These are phyloP conservation scores for Penicillium hesseltinei DNA, from an alignment of 2,329 filamentous ascomycete genomes.

Conservation along the genomic window DNA sequence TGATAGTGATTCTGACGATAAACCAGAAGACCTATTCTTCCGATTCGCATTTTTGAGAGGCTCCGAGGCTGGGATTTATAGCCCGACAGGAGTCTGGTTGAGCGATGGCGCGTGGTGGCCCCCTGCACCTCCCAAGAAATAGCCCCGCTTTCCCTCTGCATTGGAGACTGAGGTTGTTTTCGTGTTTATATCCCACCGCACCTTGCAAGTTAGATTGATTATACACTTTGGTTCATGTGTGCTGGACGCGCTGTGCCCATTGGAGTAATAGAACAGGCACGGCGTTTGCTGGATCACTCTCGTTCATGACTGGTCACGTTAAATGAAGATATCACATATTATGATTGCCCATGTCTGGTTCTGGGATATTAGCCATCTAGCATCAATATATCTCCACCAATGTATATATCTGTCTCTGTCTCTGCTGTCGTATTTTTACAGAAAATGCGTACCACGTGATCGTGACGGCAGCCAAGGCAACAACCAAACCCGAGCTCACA, in stretches of 20 bases:
- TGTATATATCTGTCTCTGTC: too few relatives aligned
- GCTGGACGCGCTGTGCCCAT: constrained; percentile 21
- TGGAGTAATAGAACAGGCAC: constrained; percentile 5
- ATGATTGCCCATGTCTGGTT: not conserved
- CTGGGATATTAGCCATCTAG: not conserved
- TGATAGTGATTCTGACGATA: constrained; percentile 26
- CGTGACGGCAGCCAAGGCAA: not conserved
- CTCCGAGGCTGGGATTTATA: constrained; percentile 40
- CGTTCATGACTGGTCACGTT: constrained; percentile 6
- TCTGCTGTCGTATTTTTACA: not conserved
- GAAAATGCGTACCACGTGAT: constrained; percentile 7
- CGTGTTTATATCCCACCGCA: not conserved
- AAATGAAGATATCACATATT: constrained; percentile 14
- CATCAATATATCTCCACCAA: not conserved
- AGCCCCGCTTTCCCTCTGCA: constrained; percentile 6
- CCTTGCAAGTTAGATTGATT: constrained; percentile 13
- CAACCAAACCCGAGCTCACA: not conserved
- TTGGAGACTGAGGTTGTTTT: not conserved
- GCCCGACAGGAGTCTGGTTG: constrained; percentile 41
- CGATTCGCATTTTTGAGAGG: constrained; percentile 48
- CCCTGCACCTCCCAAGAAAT: constrained; percentile 27
- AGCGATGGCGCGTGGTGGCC: constrained; percentile 38
- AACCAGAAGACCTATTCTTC: constrained; percentile 46
- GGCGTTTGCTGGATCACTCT: constrained; percentile 1
- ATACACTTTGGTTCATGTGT: constrained; percentile 17